phyloP scores from a whole-genome alignment of 495 filamentous ascomycete genomes.

The Pseudomonodictys pantanalensis region DNA sequence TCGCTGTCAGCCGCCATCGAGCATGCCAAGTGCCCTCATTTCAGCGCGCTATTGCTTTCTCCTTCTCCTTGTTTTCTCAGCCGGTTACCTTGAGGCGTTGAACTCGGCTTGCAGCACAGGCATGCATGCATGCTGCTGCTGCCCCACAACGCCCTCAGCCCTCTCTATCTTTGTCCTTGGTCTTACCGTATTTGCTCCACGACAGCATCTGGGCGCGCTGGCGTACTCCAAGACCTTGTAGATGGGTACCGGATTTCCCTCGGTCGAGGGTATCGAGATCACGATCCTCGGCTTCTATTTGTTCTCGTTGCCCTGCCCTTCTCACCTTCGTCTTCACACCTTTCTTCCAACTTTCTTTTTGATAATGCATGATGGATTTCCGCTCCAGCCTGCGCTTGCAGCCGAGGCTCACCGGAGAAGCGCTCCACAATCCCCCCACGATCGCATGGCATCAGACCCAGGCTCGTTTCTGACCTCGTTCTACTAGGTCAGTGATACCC shows the following conservation, averaged over 20 bases:
- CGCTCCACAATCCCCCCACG: not conserved
- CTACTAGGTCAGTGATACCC: constrained; percentile 71
- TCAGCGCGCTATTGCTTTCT: not conserved
- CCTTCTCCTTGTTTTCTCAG: not conserved
- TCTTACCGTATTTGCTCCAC: constrained; percentile 6
- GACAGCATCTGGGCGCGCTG: constrained; percentile 16
- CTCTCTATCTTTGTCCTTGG: constrained; percentile 10
- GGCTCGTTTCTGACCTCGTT: constrained; percentile 28
- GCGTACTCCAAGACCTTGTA: not conserved
- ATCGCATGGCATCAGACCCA: constrained; percentile 4
- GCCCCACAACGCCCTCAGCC: constrained; percentile 21
- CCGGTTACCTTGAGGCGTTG: constrained; percentile 14
- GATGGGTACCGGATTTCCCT: no score
- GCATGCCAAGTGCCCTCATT: not conserved
- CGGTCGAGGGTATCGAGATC: not conserved
- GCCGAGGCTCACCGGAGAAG: not conserved
- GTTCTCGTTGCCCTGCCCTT: not conserved
- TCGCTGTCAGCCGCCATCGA: constrained; percentile 11
- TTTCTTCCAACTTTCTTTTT: constrained; percentile 1
- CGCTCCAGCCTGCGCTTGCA: constrained; percentile 15
- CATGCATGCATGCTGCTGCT: constrained; percentile 19
- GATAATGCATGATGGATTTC: constrained; percentile 6
- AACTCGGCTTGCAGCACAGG: not conserved
- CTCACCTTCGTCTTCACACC: not conserved
- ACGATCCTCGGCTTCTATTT: not conserved